phyloP scores from a whole-genome alignment of 1,284 basidiomycete species.

The Polyporus tsugae region DNA sequence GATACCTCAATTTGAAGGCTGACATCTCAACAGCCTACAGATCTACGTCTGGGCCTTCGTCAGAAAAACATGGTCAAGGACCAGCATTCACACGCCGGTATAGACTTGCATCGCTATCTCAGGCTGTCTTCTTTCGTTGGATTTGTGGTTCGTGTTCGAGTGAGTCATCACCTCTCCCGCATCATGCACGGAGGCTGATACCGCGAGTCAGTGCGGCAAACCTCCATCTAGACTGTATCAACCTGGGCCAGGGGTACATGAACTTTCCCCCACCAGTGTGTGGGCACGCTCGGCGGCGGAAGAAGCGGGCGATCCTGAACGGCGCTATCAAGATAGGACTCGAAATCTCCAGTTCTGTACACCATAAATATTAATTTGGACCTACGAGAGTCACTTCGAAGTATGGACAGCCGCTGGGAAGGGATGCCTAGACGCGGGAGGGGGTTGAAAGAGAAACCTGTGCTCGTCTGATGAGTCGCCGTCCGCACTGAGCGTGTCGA shows the following conservation, averaged over 20 bases:
- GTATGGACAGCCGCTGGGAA: background rate
- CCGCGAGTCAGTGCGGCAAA: conserved; percentile 70
- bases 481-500: background rate
- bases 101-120: background rate
- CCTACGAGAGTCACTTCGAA: background rate
- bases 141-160: conserved; percentile 95
- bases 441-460: background rate
- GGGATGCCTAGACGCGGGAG: background rate
- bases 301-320: conserved; percentile 50
- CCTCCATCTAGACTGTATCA: conserved; percentile 85
- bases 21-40: background rate
- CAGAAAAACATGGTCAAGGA: no score
- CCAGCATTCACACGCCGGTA: background rate
- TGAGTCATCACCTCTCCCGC: conserved; percentile 46
- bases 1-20: background rate
- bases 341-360: background rate
- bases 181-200: background rate
- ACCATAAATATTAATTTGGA: background rate
- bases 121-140: conserved; percentile 54
- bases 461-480: background rate
- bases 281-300: conserved; percentile 85
- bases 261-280: conserved; percentile 85
- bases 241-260: conserved; percentile 95
- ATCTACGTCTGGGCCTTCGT: background rate
- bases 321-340: background rate